A percentile compares a stretch with the other conserved stretches of the same genome.
Conservation (phyloP, 2,329 filamentous ascomycete genomes). For the Neoarthrinium moseri region DNA sequence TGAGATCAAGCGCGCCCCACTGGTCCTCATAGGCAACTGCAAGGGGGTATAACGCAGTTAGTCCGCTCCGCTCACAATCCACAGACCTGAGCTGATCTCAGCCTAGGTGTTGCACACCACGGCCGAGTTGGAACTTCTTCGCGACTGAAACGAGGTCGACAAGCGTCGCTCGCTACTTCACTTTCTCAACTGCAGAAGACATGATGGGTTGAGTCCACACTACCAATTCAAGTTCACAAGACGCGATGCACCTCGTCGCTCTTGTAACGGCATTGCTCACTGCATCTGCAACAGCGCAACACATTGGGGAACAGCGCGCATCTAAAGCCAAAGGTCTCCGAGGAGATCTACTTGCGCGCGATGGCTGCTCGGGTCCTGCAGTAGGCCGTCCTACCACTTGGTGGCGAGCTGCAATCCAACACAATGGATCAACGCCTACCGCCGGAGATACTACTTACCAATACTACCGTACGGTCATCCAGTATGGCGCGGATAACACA, state of each 20-base stretch:
- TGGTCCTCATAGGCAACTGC: no score
- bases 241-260: neutral
- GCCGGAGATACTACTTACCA: slow-evolving; percentile 21
- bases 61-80: no score
- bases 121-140: no score
- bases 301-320: neutral
- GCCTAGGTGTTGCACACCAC: no score
- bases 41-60: no score
- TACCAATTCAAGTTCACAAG: no score
- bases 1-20: no score
- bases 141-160: no score
- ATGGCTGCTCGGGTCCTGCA: slow-evolving; percentile 1
- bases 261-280: neutral
- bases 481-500: slow-evolving; percentile 25
- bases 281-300: neutral
- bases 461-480: slow-evolving; percentile 23
- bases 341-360: neutral
- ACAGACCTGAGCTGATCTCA: no score
- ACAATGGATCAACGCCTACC: slow-evolving; percentile 24
- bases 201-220: no score
- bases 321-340: neutral
- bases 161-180: no score
- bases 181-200: no score
- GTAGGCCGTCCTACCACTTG: slow-evolving; percentile 13
- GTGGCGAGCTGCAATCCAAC: slow-evolving; percentile 25